Evolutionary conservation across 805 yeast genomes (phyloP), one percentile per base, ranked within the genome.

Genomic region (Candida nitratophila): DNA sequence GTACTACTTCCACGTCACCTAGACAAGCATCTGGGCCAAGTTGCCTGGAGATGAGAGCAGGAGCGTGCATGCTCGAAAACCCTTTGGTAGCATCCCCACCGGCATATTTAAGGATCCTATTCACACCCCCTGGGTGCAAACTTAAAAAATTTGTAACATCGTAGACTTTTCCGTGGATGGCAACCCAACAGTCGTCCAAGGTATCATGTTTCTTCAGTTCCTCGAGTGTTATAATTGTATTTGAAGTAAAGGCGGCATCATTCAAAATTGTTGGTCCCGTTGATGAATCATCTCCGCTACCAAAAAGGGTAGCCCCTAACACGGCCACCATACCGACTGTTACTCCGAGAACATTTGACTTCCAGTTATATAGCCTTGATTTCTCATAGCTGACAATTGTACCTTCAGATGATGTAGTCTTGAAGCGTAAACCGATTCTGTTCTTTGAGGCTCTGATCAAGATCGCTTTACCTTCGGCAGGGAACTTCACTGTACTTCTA

Each of bases 181-280:
- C 79, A 17, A 88, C 85, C 96, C 96, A 89, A 63, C 93, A 80
- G 57, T 83, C 86, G 17, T 76, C 71, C 47, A 69, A 68, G 17
- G 64, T 54, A 61, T 74, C 73, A 65, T 84, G 93, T 44, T 68
- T 64, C n/a, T 63, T 59, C 24, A 77, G 70, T 55, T 69, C 74
- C 6, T 57, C 41, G 15, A 19, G 20, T 12, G 41, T n/a, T 3
- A 39, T 39, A 3, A 39, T 27, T 5, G 19, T 11, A 4, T 34
- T 17, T n/a, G 12, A 4, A 19, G 19, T 19, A 14, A 17, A 8
- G 7, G 37, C 36, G 11, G 27, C 8, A 29, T 29, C 32, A 29
- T 29, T 29, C n/a, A 29, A 12, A 4, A 29, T 29, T 29, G 6
- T 24, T 7, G 27, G 10, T 7, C 27, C 27, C 27, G 10, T 7